These are phyloP conservation scores for Triticum monococcum DNA, from an alignment of 176 grass and related monocot species.

Conservation along the genomic window DNA sequence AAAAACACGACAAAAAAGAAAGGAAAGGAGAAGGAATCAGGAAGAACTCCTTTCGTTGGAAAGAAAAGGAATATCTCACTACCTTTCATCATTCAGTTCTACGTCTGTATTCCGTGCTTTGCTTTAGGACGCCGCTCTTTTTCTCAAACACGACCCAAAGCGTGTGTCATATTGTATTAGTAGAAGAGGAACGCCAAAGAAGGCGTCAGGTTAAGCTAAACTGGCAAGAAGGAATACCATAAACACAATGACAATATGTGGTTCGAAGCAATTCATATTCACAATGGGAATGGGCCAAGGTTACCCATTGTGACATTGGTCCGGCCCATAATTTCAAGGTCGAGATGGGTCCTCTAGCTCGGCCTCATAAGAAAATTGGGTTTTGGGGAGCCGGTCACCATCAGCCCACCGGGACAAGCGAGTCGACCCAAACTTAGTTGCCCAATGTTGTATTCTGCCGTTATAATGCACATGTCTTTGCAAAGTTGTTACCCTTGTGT, in stretches of 20 bases:
- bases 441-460: no score
- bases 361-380: no score
- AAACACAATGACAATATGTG: not conserved
- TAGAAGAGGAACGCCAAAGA: not conserved
- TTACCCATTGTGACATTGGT: no score
- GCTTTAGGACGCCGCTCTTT: not conserved
- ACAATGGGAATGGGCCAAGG: no score
- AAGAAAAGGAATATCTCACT: slow-evolving; percentile 15
- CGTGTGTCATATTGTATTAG: not conserved
- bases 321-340: no score
- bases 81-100: slow-evolving; percentile 23
- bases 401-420: no score
- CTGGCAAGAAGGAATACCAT: not conserved
- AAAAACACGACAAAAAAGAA: not conserved
- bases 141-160: not conserved
- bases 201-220: not conserved
- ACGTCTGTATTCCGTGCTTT: slow-evolving; percentile 17
- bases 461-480: no score
- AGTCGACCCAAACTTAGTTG: no score
- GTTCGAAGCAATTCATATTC: not conserved
- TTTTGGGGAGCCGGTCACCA: no score
- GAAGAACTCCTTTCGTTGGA: slow-evolving; percentile 11
- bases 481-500: no score
- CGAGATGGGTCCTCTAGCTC: no score
- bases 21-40: not conserved